These are phyloP conservation scores for Rubia yunnanensis DNA, from an alignment of 257 asterid species.

Conservation along the genomic window DNA sequence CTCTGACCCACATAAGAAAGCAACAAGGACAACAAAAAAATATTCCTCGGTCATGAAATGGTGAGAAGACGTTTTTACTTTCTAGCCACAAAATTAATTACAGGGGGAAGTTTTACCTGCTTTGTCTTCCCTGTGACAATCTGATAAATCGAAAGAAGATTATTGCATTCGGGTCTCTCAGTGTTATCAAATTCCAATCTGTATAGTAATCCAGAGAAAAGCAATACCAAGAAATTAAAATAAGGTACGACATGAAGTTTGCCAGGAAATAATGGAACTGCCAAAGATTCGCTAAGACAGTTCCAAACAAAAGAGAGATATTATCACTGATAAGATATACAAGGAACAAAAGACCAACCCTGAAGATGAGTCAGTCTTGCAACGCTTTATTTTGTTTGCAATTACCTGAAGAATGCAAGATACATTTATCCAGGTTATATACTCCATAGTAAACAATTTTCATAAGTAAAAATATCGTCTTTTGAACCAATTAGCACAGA, in stretches of 20 bases:
- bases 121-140: conserved; percentile 80
- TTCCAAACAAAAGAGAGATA: neutral
- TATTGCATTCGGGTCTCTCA: conserved; percentile 90
- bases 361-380: conserved; percentile 88
- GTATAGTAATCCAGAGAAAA: conserved; percentile 17
- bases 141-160: conserved; percentile 90
- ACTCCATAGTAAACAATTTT: neutral
- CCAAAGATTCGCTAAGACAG: conserved; percentile 8
- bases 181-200: conserved; percentile 89
- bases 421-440: neutral
- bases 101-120: conserved; percentile 37
- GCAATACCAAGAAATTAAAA: conserved; percentile 10
- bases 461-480: neutral
- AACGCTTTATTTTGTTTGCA: conserved; percentile 79
- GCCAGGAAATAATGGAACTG: neutral
- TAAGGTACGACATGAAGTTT: conserved; percentile 1
- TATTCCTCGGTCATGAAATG: neutral
- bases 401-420: conserved; percentile 47
- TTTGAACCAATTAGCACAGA: neutral
- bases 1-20: neutral
- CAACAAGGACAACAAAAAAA: neutral
- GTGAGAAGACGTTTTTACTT: neutral
- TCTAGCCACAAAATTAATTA: neutral
- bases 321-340: neutral
- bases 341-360: conserved; percentile 38